These are phyloP conservation scores for Phytophthora megakarya DNA, from an alignment of 352 stramenopile species.

Conservation along the genomic window DNA sequence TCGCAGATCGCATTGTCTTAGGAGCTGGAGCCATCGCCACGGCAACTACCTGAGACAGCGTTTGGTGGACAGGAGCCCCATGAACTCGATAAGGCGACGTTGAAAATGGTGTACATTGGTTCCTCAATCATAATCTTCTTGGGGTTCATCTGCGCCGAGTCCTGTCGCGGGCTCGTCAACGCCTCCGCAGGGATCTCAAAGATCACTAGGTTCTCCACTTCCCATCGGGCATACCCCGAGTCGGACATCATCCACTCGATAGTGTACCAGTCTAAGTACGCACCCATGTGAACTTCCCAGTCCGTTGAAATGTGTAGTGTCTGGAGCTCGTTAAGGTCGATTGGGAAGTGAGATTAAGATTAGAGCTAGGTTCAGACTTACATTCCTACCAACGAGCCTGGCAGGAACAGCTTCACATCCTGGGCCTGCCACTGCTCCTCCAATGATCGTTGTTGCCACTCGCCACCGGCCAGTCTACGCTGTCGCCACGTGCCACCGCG, in stretches of 20 bases:
- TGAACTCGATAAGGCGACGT: conserved; percentile 90
- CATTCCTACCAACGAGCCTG: too few species aligned
- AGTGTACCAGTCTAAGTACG: conserved; percentile 82
- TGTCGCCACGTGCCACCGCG: too few species aligned
- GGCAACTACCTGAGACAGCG: conserved; percentile 41
- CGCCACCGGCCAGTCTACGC: too few species aligned
- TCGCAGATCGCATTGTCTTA: conserved; percentile 53
- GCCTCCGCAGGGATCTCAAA: conserved; percentile 83
- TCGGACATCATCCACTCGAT: conserved; percentile 68
- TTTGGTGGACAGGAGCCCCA: conserved; percentile 78
- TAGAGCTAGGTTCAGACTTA: too few species aligned
- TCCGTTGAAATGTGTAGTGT: conserved; percentile 92
- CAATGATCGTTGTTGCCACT: too few species aligned
- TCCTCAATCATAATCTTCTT: conserved; percentile 93
- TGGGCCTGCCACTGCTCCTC: too few species aligned
- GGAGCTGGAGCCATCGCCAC: conserved; percentile 40
- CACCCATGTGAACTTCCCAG: conserved; percentile 78
- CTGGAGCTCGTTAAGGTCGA: too few species aligned
- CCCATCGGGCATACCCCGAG: conserved; percentile 62
- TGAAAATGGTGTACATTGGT: conserved; percentile 94
- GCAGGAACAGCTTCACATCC: too few species aligned
- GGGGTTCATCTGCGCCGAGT: conserved; percentile 58
- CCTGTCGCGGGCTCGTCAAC: conserved; percentile 55
- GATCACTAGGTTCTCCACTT: conserved; percentile 80
- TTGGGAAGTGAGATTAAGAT: too few species aligned